Percentiles rank a stretch among this genome's conserved stretches.
Conservation (phyloP, 2,329 filamentous ascomycete species). For the Cladosporium cucumerinum region DNA sequence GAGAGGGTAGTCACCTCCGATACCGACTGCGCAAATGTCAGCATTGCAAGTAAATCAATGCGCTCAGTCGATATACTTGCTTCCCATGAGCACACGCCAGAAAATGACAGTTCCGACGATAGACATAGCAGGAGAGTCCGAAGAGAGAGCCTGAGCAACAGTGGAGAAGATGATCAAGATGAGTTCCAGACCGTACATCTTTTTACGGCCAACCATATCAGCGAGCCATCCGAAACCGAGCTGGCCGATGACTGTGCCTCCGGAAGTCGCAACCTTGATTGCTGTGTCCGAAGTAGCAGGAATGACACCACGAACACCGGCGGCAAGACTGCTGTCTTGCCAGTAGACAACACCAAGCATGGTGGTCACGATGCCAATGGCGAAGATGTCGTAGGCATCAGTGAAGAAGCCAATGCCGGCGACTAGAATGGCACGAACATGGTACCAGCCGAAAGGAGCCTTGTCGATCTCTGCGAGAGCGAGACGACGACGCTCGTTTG, state of each 20-base stretch:
- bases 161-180: slow-evolving; percentile 79
- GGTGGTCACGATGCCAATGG: slow-evolving; percentile 66
- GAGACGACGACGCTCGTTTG: slow-evolving; percentile 73
- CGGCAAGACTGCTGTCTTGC: slow-evolving; percentile 36
- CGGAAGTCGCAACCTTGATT: slow-evolving; percentile 81
- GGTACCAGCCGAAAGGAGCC: slow-evolving; percentile 80
- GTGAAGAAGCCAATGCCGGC: slow-evolving; percentile 88
- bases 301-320: slow-evolving; percentile 15
- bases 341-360: slow-evolving; percentile 81
- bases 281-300: slow-evolving; percentile 69
- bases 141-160: slow-evolving; percentile 66
- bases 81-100: slow-evolving; percentile 77
- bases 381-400: slow-evolving; percentile 76
- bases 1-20: slow-evolving; percentile 66
- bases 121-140: slow-evolving; percentile 60
- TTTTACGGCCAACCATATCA: slow-evolving; percentile 73
- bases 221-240: slow-evolving; percentile 75
- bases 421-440: slow-evolving; percentile 71
- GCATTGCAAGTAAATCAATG: not conserved
- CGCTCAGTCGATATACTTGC: not conserved
- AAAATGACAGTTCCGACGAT: slow-evolving; percentile 68
- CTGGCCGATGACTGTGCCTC: slow-evolving; percentile 80
- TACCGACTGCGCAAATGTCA: not conserved
- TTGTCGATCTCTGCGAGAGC: slow-evolving; percentile 77
- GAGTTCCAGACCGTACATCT: slow-evolving; percentile 79